Base-by-base conservation (phyloP, 306 rosid genomes). In the Pterocarpus santalinus region DNA sequence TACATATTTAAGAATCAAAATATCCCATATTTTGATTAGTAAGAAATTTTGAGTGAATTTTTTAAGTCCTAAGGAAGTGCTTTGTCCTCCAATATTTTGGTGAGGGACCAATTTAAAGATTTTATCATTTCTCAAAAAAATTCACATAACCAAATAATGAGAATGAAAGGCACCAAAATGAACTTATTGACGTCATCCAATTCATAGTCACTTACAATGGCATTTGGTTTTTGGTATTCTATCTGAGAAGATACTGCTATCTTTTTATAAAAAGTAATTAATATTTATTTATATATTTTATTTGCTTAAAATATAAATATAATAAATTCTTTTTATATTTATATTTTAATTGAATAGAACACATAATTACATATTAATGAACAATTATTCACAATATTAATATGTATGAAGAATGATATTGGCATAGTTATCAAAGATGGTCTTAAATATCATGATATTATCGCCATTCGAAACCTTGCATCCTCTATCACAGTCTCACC, bases 131-230 rank as follows among this genome's bases (percentile, higher is more conserved):
- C n/a, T 12, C 39, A 35, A 16, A 4, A 61, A 61, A 60, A 30
- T 32, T 61, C 44, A n/a, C 13, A 74, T 15, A 44, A 33, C 63
- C 49, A 76, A 76, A 43, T 32, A 30, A 38, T 38, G 69, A 60
- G 34, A 60, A 61, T 12, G 69, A 75, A 75, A 61, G 71, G 47
- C 70, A 75, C 49, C 47, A 1, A 56, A 43, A 58, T 65, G 39
- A 41, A 41, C 32, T 41, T 46, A 4, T 75, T 75, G 46, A 44
- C 70, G 44, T 75, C 80, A 46, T 30, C 17, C 5, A 1, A 39
- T 57, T 38, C 68, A 56, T 41, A 28, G 28, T 6, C 34, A 5
- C 3, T 41, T 8, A 30, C 53, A 43, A 43, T 43, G 39, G 2
- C 13, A n/a, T 58, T 5, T 5, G 58, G 8, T 15, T 47, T 43